phyloP scores from a whole-genome alignment of 2,329 filamentous ascomycete genomes.

The Botrytis aclada region DNA sequence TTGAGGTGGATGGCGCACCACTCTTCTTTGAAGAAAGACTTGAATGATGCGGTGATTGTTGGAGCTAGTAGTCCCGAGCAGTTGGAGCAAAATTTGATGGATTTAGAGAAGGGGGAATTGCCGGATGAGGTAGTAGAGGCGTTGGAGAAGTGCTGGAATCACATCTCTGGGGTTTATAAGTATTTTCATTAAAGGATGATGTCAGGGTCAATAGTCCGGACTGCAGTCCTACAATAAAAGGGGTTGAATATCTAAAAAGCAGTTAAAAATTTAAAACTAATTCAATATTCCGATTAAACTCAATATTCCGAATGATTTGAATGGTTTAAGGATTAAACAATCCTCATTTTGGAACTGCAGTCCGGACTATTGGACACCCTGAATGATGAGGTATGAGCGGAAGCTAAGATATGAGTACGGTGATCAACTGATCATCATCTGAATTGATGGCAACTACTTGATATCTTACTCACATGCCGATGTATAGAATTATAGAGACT shows the following conservation, averaged over 20 bases:
- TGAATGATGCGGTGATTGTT: conserved; percentile 58
- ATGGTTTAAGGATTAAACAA: too few relatives aligned
- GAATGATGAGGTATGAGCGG: too few relatives aligned
- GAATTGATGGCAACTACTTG: not conserved
- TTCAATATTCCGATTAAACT: too few relatives aligned
- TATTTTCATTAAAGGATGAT: not conserved
- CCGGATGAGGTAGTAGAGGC: conserved; percentile 72
- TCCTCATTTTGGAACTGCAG: too few relatives aligned
- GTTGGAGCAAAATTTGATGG: conserved; percentile 55
- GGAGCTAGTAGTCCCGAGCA: conserved; percentile 57
- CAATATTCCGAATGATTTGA: too few relatives aligned
- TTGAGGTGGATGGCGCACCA: conserved; percentile 74
- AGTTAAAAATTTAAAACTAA: too few relatives aligned
- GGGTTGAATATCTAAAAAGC: too few relatives aligned
- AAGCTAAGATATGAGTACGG: not conserved
- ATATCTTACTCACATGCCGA: not conserved
- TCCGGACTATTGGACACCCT: too few relatives aligned
- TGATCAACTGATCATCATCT: not conserved
- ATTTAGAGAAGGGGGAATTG: conserved; percentile 66
- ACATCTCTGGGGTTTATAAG: not conserved
- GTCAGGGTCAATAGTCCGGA: too few relatives aligned
- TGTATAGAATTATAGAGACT: not conserved
- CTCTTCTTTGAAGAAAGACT: conserved; percentile 53
- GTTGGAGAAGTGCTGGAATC: conserved; percentile 71
- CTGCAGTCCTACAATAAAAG: too few relatives aligned